phyloP scores from a whole-genome alignment of 2,329 filamentous ascomycete genomes.

The Aspergillus tanneri region DNA sequence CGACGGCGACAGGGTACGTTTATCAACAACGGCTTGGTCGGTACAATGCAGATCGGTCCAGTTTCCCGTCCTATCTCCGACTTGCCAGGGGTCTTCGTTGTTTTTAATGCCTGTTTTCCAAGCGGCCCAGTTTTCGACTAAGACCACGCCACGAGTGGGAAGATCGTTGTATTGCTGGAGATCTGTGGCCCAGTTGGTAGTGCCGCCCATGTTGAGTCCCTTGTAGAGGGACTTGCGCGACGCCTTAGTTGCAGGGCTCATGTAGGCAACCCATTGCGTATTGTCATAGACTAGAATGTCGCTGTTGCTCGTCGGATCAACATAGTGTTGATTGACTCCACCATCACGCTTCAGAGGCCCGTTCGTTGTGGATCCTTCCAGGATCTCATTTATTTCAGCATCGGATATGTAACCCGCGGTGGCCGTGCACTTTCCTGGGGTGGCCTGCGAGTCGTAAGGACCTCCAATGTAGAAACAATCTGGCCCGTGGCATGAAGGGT shows the following conservation, averaged over 20 bases:
- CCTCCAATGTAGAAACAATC: not conserved
- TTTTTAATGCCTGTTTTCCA: not conserved
- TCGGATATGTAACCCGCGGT: slow-evolving; percentile 42
- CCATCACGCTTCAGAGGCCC: slow-evolving; percentile 17
- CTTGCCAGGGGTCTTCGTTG: not conserved
- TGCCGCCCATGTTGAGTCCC: slow-evolving; percentile 28
- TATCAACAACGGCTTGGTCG: not conserved
- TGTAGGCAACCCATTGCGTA: slow-evolving; percentile 37
- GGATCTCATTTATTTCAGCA: slow-evolving; percentile 37
- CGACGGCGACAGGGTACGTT: not conserved
- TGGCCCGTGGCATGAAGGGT: slow-evolving; percentile 29
- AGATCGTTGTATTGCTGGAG: slow-evolving; percentile 14
- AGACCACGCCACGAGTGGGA: not conserved
- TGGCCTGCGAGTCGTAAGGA: slow-evolving; percentile 25
- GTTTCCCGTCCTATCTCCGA: slow-evolving; percentile 8
- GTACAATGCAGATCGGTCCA: slow-evolving; percentile 13
- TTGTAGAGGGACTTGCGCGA: slow-evolving; percentile 21
- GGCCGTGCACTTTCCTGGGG: slow-evolving; percentile 37
- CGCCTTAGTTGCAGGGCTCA: slow-evolving; percentile 27
- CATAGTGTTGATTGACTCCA: slow-evolving; percentile 1
- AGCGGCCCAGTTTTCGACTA: not conserved
- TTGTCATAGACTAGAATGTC: slow-evolving; percentile 34
- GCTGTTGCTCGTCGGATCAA: slow-evolving; percentile 17
- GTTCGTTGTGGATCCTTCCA: not conserved
- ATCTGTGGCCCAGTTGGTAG: slow-evolving; percentile 37